A percentile compares a stretch with the other conserved stretches of the same genome.
phyloP scores from a whole-genome alignment of 768 basidiomycete genomes.

The Boletellus ananas region DNA sequence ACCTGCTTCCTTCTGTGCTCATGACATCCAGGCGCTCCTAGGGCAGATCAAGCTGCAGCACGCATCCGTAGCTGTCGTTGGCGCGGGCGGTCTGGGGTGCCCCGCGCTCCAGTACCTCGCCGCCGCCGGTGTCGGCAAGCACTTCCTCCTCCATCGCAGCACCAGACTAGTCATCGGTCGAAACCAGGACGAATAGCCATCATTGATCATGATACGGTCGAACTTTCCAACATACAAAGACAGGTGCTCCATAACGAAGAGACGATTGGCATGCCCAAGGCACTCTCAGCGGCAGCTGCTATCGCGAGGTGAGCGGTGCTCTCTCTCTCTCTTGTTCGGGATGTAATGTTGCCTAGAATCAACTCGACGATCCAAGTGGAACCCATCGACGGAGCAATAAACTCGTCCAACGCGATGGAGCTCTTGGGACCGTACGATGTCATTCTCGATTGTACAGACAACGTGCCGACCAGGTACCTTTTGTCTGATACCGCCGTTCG shows the following conservation, averaged over 20 bases:
- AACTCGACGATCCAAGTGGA: slow-evolving; percentile 69
- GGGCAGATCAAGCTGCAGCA: slow-evolving; percentile 80
- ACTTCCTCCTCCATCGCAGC: neutral
- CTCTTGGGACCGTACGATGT: slow-evolving; percentile 65
- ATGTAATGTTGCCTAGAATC: slow-evolving; percentile 44
- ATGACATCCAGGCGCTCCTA: slow-evolving; percentile 28
- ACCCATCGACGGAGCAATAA: slow-evolving; percentile 49
- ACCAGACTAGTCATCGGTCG: slow-evolving; percentile 2
- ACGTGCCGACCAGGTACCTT: slow-evolving; percentile 87
- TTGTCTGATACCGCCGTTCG: slow-evolving; percentile 81
- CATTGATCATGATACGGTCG: slow-evolving; percentile 85
- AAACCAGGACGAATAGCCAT: slow-evolving; percentile 76
- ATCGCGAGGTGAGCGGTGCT: slow-evolving; percentile 51
- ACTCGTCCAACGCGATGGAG: slow-evolving; percentile 58
- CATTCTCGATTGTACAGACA: slow-evolving; percentile 93
- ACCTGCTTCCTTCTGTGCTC: neutral
- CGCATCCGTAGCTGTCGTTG: slow-evolving; percentile 81
- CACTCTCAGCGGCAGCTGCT: slow-evolving; percentile 71
- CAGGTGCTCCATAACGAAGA: slow-evolving; percentile 84
- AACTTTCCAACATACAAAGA: slow-evolving; percentile 85
- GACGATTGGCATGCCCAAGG: slow-evolving; percentile 75
- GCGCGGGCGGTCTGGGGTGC: slow-evolving; percentile 95
- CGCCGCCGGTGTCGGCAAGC: slow-evolving; percentile 85
- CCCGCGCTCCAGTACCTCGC: slow-evolving; percentile 93
- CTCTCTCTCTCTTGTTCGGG: neutral